These are phyloP conservation scores for Leccinum pachyderme DNA, from an alignment of 1,284 basidiomycete genomes.

Conservation along the genomic window DNA sequence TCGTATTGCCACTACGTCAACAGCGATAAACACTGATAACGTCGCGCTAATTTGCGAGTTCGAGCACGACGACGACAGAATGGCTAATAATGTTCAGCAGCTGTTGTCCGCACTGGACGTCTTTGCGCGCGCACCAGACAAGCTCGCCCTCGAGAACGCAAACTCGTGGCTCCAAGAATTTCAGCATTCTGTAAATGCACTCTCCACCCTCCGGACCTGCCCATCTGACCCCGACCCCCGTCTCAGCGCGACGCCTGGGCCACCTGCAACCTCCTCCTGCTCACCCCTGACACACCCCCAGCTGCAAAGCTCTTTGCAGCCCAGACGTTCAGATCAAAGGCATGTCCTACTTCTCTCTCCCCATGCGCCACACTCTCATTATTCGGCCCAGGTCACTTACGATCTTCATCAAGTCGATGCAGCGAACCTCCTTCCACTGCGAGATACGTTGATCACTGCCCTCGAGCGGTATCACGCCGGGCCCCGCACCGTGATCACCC, in stretches of 20 bases:
- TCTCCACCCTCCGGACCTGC: conserved; percentile 61
- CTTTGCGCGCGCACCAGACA: conserved; percentile 78
- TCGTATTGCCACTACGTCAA: conserved; percentile 37
- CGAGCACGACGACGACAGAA: conserved; percentile 26
- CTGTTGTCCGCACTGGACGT: conserved; percentile 73
- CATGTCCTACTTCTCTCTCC: conserved; percentile 32
- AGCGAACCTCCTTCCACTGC: conserved; percentile 70
- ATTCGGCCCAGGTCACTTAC: conserved; percentile 77
- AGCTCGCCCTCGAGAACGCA: conserved; percentile 77
- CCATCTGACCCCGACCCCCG: conserved; percentile 55
- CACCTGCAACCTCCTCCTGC: conserved; percentile 88
- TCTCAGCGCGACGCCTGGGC: conserved; percentile 93
- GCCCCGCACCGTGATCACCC: conserved; percentile 84
- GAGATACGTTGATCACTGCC: conserved; percentile 84
- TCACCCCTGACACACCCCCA: conserved; percentile 74
- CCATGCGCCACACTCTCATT: conserved; percentile 11
- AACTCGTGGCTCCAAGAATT: conserved; percentile 95
- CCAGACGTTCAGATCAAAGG: conserved; percentile 96
- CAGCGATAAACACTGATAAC: conserved; percentile 33
- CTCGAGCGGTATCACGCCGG: conserved; percentile 70
- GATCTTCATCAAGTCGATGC: conserved; percentile 88
- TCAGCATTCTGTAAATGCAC: conserved; percentile 90
- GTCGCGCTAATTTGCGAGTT: not conserved
- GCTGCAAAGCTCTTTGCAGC: conserved; percentile 93
- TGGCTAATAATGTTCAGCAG: conserved; percentile 68